Conservation (phyloP, 495 filamentous ascomycete species). For the Choiromyces venosus region DNA sequence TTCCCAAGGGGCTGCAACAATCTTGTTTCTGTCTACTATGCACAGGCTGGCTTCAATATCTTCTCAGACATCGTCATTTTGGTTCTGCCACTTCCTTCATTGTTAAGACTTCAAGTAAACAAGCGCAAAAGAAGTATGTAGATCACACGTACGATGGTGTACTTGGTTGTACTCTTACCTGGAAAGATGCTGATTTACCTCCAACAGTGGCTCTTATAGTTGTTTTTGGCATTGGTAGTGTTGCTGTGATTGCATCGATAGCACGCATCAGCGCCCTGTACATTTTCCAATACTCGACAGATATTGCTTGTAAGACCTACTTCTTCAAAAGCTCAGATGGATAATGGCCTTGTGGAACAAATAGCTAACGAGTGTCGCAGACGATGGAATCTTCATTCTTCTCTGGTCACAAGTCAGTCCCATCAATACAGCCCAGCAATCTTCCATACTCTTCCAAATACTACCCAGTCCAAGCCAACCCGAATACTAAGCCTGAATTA, state of each 20-base stretch:
- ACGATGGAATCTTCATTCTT: slow-evolving; percentile 38
- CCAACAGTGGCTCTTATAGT: slow-evolving; percentile 25
- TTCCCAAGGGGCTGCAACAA: slow-evolving; percentile 38
- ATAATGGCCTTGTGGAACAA: not conserved
- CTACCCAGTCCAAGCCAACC: not conserved
- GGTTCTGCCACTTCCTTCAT: slow-evolving; percentile 33
- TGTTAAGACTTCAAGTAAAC: slow-evolving; percentile 38
- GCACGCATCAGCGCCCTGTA: slow-evolving; percentile 42
- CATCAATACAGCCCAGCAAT: not conserved
- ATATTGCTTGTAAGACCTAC: slow-evolving; percentile 23
- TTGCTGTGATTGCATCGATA: slow-evolving; percentile 43
- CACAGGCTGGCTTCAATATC: slow-evolving; percentile 40
- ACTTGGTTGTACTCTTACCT: not conserved
- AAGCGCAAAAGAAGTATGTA: slow-evolving; percentile 29
- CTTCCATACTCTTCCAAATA: not conserved
- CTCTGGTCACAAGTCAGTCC: slow-evolving; percentile 37
- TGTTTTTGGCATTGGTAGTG: slow-evolving; percentile 32
- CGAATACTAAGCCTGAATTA: not conserved
- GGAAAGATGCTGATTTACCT: not conserved
- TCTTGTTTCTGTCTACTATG: slow-evolving; percentile 37
- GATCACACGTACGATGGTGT: not conserved
- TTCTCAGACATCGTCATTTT: slow-evolving; percentile 38
- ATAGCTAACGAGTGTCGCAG: slow-evolving; percentile 1
- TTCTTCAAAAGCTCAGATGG: not conserved
- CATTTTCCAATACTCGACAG: slow-evolving; percentile 35